Percentiles rank a stretch among this genome's conserved stretches.
Evolutionary conservation across 2,329 filamentous ascomycete genomes (phyloP).

Genomic region (Rugonectria rugulosa): DNA sequence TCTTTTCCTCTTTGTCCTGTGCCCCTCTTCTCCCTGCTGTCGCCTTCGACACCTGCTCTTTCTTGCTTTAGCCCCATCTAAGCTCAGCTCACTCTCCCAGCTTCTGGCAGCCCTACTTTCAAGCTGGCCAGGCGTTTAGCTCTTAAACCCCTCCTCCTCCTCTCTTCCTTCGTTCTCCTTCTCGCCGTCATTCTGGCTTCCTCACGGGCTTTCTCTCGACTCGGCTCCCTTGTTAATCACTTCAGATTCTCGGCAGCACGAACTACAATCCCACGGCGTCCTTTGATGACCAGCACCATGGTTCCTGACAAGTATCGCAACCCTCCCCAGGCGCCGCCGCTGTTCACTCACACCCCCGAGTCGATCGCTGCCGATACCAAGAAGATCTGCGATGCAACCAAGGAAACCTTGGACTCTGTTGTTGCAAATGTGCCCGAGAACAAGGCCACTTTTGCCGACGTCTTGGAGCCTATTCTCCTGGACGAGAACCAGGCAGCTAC

Average conservation of each 20-base stretch:
- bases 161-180: constrained; percentile 64
- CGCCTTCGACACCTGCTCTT: not conserved
- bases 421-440: constrained; percentile 65
- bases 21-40: not conserved
- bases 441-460: constrained; percentile 62
- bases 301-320: constrained; percentile 71
- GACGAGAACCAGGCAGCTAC: constrained; percentile 73
- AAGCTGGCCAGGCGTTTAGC: constrained; percentile 41
- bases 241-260: constrained; percentile 51
- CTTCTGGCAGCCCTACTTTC: constrained; percentile 15
- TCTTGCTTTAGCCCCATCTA: not conserved
- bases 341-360: constrained; percentile 77
- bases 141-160: constrained; percentile 44
- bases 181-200: constrained; percentile 72
- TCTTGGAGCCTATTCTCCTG: constrained; percentile 71
- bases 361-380: constrained; percentile 73
- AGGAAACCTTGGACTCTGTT: constrained; percentile 71
- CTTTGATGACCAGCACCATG: constrained; percentile 65
- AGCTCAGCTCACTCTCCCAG: too few species aligned
- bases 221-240: constrained; percentile 65
- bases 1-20: constrained; percentile 26
- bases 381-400: constrained; percentile 68
- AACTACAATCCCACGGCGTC: constrained; percentile 42
- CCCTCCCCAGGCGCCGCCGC: constrained; percentile 79
- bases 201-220: constrained; percentile 64